These are phyloP conservation scores for Teratosphaeria nubilosa DNA, from an alignment of 2,329 filamentous ascomycete species.

Conservation along the genomic window DNA sequence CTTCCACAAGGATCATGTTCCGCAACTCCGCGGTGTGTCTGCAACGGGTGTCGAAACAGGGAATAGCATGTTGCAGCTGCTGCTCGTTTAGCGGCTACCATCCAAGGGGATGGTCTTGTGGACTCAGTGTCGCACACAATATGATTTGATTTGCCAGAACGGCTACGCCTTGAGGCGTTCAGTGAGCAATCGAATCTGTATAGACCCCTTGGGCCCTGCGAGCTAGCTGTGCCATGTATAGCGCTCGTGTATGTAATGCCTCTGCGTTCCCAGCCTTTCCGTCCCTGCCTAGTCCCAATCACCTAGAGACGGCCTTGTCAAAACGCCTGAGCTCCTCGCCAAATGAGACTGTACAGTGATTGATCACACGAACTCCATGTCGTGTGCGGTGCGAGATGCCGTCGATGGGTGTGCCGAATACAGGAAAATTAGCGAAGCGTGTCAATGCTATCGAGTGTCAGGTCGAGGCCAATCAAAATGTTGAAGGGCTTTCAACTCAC, in stretches of 20 bases:
- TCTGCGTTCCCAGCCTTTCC: neutral
- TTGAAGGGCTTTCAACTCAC: neutral
- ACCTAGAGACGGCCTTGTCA: neutral
- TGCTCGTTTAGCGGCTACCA: neutral
- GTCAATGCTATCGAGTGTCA: neutral
- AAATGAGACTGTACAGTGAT: neutral
- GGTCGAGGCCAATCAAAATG: neutral
- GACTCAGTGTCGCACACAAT: neutral
- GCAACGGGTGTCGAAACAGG: neutral
- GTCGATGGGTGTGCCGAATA: neutral
- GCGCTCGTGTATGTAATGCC: neutral
- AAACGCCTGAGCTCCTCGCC: neutral
- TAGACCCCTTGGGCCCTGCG: neutral
- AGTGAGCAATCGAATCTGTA: neutral
- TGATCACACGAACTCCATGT: neutral
- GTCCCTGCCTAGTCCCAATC: neutral
- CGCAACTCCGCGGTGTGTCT: too few relatives aligned
- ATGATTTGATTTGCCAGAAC: too few relatives aligned
- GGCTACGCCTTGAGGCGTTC: neutral
- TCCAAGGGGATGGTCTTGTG: neutral
- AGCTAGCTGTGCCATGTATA: neutral
- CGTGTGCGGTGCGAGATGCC: neutral
- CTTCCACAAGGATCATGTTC: neutral
- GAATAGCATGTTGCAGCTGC: neutral
- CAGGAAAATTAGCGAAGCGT: neutral